Evolutionary conservation across 1,284 basidiomycete genomes (phyloP).

Genomic region (Porogramme epimiltina): DNA sequence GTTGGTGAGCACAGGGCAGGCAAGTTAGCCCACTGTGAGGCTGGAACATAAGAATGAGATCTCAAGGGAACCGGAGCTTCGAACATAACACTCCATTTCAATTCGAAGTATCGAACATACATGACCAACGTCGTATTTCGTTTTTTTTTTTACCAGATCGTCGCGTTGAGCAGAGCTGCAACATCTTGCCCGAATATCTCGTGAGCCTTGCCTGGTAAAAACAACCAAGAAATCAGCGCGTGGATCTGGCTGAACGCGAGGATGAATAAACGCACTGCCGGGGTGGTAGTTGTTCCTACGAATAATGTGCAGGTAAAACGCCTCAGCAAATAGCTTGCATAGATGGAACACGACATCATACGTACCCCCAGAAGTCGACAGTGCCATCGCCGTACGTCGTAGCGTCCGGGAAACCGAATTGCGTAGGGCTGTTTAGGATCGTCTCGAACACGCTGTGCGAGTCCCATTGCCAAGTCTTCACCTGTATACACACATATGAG

Average conservation of each 20-base stretch:
- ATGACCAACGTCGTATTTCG: no score
- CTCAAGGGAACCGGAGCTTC: no score
- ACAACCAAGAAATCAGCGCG: neutral
- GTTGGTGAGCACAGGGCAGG: no score
- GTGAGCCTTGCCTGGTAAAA: conserved; percentile 21
- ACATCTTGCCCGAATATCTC: conserved; percentile 29
- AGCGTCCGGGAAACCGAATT: conserved; percentile 55
- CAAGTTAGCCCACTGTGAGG: no score
- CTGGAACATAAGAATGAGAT: no score
- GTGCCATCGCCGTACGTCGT: conserved; percentile 49
- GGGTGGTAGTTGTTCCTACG: conserved; percentile 20
- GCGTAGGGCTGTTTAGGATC: conserved; percentile 48
- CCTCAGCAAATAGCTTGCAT: neutral
- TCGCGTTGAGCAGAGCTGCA: conserved; percentile 15
- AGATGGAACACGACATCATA: neutral
- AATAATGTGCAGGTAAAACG: neutral
- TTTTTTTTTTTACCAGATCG: conserved; percentile 3
- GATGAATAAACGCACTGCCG: conserved; percentile 5
- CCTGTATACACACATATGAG: conserved; percentile 31
- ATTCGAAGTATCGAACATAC: no score
- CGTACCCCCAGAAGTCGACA: conserved; percentile 60
- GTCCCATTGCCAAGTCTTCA: conserved; percentile 53
- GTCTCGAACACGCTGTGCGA: conserved; percentile 51
- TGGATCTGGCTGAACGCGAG: neutral
- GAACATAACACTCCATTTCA: no score